These are phyloP conservation scores for Boletus rufocinnamomeus DNA, from an alignment of 768 basidiomycete genomes.

Conservation along the genomic window DNA sequence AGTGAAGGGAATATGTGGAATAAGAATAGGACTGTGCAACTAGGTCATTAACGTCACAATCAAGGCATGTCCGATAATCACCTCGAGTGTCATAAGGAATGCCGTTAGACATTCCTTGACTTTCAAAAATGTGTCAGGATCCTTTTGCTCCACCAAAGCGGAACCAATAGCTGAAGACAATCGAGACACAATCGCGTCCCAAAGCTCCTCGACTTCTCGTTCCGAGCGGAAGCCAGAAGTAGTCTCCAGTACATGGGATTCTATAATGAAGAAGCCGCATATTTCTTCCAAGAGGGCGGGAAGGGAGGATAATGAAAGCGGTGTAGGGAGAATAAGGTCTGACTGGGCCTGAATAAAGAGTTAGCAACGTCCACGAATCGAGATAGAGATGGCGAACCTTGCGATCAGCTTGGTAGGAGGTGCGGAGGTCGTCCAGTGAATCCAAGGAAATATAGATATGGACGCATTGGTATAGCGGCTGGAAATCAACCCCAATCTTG, in stretches of 20 bases:
- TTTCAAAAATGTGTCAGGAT: conserved; percentile 77
- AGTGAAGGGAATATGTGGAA: conserved; percentile 78
- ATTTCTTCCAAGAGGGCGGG: conserved; percentile 87
- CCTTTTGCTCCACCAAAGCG: conserved; percentile 71
- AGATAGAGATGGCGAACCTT: conserved; percentile 51
- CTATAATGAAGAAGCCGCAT: conserved; percentile 96
- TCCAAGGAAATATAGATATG: conserved; percentile 94
- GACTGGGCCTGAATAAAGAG: conserved; percentile 79
- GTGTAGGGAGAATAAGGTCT: conserved; percentile 83
- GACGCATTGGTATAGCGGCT: conserved; percentile 93
- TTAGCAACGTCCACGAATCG: conserved; percentile 17
- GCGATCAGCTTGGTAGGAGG: conserved; percentile 95
- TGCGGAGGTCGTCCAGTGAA: conserved; percentile 85
- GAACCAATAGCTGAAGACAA: conserved; percentile 72
- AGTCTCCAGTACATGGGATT: conserved; percentile 87
- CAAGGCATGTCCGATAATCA: conserved; percentile 33
- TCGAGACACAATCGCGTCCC: conserved; percentile 81
- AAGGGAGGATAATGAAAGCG: conserved; percentile 65
- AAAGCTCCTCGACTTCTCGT: conserved; percentile 91
- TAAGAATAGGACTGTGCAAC: conserved; percentile 76
- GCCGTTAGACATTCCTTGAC: conserved; percentile 83
- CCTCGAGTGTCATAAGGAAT: conserved; percentile 93
- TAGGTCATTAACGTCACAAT: conserved; percentile 4
- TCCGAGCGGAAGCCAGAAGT: conserved; percentile 89
- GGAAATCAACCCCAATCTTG: conserved; percentile 86